These are phyloP conservation scores for Podila verticillata DNA, from an alignment of 192 early-diverging fungal genomes.

Conservation along the genomic window DNA sequence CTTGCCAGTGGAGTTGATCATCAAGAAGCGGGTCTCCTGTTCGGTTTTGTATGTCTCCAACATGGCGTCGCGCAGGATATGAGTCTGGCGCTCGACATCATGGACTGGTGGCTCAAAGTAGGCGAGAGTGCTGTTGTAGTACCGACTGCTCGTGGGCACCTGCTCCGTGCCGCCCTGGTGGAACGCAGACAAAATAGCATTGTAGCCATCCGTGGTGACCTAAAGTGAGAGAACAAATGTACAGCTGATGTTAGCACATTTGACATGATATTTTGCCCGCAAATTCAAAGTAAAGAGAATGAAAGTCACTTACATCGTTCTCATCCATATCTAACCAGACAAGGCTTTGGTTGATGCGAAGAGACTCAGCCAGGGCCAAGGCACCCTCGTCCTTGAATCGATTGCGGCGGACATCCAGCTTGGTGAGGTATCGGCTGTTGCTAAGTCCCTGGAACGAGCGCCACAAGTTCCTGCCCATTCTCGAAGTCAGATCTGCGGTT, in stretches of 20 bases:
- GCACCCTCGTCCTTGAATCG: conserved; percentile 55
- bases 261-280: neutral
- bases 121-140: conserved; percentile 43
- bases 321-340: conserved; percentile 53
- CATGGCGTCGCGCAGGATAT: conserved; percentile 35
- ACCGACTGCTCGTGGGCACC: conserved; percentile 36
- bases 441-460: conserved; percentile 38
- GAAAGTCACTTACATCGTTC: conserved; percentile 52
- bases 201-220: conserved; percentile 59
- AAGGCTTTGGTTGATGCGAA: conserved; percentile 40
- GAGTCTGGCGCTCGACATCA: conserved; percentile 44
- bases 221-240: conserved; percentile 1
- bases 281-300: neutral
- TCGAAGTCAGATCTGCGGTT: conserved; percentile 20
- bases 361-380: conserved; percentile 49
- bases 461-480: conserved; percentile 50
- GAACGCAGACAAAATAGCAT: conserved; percentile 51
- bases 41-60: conserved; percentile 50
- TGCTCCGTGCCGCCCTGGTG: conserved; percentile 49
- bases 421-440: conserved; percentile 36
- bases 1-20: conserved; percentile 47
- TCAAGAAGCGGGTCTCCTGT: conserved; percentile 50
- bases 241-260: neutral
- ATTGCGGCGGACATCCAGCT: conserved; percentile 45
- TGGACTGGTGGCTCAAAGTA: conserved; percentile 39